phyloP scores from a whole-genome alignment of 1,139 yeast genomes.

The Sugiyamaella xylanicola region DNA sequence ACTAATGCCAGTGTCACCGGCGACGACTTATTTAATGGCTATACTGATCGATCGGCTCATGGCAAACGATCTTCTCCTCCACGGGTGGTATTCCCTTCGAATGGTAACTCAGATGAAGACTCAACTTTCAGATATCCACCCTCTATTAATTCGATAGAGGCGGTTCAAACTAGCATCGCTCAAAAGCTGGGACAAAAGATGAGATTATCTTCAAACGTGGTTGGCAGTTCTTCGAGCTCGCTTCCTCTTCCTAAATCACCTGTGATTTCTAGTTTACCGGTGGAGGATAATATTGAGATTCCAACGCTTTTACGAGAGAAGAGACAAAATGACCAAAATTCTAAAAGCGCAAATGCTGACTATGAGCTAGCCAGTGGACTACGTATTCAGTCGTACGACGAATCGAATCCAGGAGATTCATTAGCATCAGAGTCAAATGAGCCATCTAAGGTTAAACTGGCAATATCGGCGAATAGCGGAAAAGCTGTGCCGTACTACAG shows the following conservation, averaged over 20 bases:
- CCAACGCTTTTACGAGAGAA: constrained; percentile 18
- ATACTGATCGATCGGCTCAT: constrained; percentile 15
- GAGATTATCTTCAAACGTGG: constrained; percentile 2
- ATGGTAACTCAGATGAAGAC: not conserved
- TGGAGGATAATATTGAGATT: constrained; percentile 19
- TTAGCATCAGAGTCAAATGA: not conserved
- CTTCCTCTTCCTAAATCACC: constrained; percentile 26
- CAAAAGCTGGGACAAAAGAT: constrained; percentile 19
- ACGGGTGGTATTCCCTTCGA: constrained; percentile 19
- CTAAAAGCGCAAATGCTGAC: not conserved
- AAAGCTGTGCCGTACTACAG: not conserved
- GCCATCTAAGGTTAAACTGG: constrained; percentile 7
- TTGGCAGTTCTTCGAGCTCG: not conserved
- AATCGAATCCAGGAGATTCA: not conserved
- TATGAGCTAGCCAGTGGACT: not conserved
- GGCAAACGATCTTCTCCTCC: constrained; percentile 12
- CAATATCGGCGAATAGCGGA: not conserved
- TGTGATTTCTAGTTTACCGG: constrained; percentile 22
- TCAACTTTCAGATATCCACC: constrained; percentile 14
- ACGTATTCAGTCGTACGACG: constrained; percentile 8
- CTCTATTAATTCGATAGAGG: constrained; percentile 22
- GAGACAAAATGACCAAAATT: not conserved
- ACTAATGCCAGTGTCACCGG: not conserved
- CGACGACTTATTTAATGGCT: constrained; percentile 19
- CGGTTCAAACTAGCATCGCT: constrained; percentile 23